Conservation (phyloP, 306 rosid genomes). For the Gynostemma pentaphyllum region DNA sequence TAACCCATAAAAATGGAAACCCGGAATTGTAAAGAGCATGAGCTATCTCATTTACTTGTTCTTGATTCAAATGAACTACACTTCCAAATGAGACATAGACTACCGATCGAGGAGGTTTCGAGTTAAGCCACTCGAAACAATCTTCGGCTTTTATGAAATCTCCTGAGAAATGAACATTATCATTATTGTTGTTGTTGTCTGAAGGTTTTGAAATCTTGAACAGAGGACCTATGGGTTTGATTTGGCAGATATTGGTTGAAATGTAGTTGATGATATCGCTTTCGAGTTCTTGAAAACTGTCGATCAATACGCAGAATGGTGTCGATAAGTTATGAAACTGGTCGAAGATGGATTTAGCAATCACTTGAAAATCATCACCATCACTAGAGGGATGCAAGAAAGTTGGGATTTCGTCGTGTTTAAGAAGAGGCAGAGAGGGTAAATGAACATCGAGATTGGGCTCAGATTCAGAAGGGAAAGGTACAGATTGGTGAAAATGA, state of each 20-base stretch:
- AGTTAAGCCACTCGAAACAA: conserved; percentile 40
- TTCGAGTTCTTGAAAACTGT: conserved; percentile 50
- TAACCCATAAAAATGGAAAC: conserved; percentile 42
- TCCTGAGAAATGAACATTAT: conserved; percentile 23
- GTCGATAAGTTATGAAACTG: conserved; percentile 1
- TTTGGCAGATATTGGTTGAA: conserved; percentile 9
- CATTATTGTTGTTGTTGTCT: not conserved
- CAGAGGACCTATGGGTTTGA: conserved; percentile 47
- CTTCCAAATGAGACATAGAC: conserved; percentile 53
- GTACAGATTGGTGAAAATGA: not conserved
- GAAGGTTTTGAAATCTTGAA: conserved; percentile 27
- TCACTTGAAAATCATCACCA: not conserved
- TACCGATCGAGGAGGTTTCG: conserved; percentile 21
- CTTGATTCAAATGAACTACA: conserved; percentile 26
- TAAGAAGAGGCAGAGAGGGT: conserved; percentile 1
- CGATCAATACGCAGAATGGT: conserved; percentile 41
- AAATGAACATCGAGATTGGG: conserved; percentile 1
- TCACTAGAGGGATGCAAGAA: conserved; percentile 15
- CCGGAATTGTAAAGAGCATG: conserved; percentile 22
- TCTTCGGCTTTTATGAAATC: conserved; percentile 33
- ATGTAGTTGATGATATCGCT: conserved; percentile 16
- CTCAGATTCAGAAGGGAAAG: conserved; percentile 11
- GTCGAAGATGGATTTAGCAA: not conserved
- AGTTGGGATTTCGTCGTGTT: conserved; percentile 16
- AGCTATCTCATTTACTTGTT: conserved; percentile 45